Conservation (phyloP, 495 filamentous ascomycete genomes). For the Elasticomyces elasticus region DNA sequence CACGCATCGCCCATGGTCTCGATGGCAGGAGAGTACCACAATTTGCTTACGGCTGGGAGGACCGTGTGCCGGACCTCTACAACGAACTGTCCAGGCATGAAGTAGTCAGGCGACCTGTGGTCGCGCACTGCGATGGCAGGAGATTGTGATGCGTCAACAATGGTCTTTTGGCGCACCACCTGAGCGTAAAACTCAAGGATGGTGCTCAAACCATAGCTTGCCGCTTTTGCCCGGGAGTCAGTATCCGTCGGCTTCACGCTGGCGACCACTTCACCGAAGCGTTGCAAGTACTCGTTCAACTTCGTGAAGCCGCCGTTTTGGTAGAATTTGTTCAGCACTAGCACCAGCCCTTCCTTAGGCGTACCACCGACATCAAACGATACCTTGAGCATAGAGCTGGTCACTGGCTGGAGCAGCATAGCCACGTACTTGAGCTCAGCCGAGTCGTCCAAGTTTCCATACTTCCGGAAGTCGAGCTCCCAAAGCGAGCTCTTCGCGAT, state of each 20-base stretch:
- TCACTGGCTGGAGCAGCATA: background rate
- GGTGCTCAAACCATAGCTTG: constrained; percentile 59
- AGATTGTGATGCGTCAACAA: constrained; percentile 63
- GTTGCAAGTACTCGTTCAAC: constrained; percentile 49
- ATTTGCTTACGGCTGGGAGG: constrained; percentile 61
- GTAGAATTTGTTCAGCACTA: constrained; percentile 79
- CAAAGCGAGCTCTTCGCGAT: constrained; percentile 61
- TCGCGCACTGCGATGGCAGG: constrained; percentile 51
- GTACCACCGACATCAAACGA: constrained; percentile 73
- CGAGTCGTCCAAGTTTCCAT: constrained; percentile 35
- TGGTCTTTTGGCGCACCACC: constrained; percentile 63
- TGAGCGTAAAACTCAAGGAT: constrained; percentile 74
- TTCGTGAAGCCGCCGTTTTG: constrained; percentile 62
- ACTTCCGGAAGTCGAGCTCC: constrained; percentile 42
- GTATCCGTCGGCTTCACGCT: constrained; percentile 16
- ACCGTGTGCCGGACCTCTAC: constrained; percentile 79
- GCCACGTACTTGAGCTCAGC: constrained; percentile 41
- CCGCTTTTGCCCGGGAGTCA: background rate
- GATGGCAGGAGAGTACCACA: constrained; percentile 75
- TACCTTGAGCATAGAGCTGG: constrained; percentile 26
- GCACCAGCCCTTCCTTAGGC: constrained; percentile 59
- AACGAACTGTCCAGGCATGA: constrained; percentile 64
- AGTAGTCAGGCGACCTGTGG: constrained; percentile 53
- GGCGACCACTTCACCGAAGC: constrained; percentile 5
- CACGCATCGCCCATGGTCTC: constrained; percentile 67